Base-by-base conservation (phyloP, 192 early-diverging fungal genomes). In the Rhizophagus prolifer region DNA sequence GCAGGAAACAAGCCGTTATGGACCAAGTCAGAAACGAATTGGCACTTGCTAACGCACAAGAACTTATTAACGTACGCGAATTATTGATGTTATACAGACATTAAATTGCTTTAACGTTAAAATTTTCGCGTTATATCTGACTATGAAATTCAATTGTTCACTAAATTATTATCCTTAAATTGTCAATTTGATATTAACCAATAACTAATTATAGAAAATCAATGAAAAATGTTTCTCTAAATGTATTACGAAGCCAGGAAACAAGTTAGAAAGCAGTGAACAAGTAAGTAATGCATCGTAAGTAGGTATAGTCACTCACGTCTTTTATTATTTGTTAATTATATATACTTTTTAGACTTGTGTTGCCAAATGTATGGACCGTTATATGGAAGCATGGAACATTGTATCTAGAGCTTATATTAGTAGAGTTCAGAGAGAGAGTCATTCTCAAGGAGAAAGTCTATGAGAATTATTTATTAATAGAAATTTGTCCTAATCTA, bases 351-450 rank as follows among this genome's bases (percentile, higher is more conserved):
- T 69, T 68, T 70, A 92, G 86, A 84, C 85, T 26, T 93, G 92
- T 79, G 74, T 95, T 41, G 85, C 88, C 9, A 91, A 92, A 83
- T 97, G 95, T 85, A 90, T 92, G 85, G 91, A 95, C 81, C 90
- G 92, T 75, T 97, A 94, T 85, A 90, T 95, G 88, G 92, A 94
- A 46, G 88, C 92, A 67, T 97, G 94, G 93, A 94, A 95, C 80
- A 81, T 90, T 16, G 89, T 94, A 14, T 92, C 94, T 38, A 87
- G 90, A 46, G 83, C 92, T 9, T 96, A 95, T 46, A 84, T 95
- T 25, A 83, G 82, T 69, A 86, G 92, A 50, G 85, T 94, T 26
- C 93, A 94, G 80, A 81, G 89, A 64, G 92, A 95, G 74, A 83
- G 83, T 25, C 83, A 85, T 60, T 64, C 21, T 44, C 50, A 59